Conservation (phyloP, 495 filamentous ascomycete genomes). For the Cenococcum geophilum region DNA sequence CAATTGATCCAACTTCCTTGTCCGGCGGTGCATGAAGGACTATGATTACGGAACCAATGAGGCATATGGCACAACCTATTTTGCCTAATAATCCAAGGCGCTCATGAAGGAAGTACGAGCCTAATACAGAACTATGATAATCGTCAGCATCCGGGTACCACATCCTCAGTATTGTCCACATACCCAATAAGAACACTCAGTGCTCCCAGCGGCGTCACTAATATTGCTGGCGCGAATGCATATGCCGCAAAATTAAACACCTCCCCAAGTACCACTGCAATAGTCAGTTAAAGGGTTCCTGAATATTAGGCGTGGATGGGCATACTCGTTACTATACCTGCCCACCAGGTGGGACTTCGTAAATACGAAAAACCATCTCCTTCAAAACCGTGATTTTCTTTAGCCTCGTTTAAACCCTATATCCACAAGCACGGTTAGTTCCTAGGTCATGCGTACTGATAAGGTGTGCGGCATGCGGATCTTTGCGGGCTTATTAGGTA, state of each 20-base stretch:
- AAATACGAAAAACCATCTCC: conserved; percentile 94
- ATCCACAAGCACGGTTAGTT: conserved; percentile 3
- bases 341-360: conserved; percentile 92
- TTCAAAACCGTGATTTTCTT: conserved; percentile 87
- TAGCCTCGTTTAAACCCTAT: conserved; percentile 83
- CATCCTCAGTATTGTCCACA: neutral
- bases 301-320: neutral
- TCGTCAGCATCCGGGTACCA: conserved; percentile 33
- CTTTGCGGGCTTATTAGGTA: neutral
- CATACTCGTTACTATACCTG: conserved; percentile 77
- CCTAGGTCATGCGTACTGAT: neutral
- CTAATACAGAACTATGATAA: conserved; percentile 68
- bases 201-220: conserved; percentile 91
- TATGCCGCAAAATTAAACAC: conserved; percentile 96
- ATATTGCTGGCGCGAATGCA: conserved; percentile 93
- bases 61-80: conserved; percentile 89
- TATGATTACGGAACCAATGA: conserved; percentile 94
- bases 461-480: too few species aligned
- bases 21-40: conserved; percentile 96
- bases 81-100: conserved; percentile 82
- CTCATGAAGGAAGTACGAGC: conserved; percentile 89
- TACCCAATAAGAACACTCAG: conserved; percentile 90
- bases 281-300: conserved; percentile 12
- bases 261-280: conserved; percentile 76
- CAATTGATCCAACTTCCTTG: conserved; percentile 77